A percentile compares a stretch with the other conserved stretches of the same genome.
Conservation (phyloP, 495 filamentous ascomycete species). For the Xylaria grammica region DNA sequence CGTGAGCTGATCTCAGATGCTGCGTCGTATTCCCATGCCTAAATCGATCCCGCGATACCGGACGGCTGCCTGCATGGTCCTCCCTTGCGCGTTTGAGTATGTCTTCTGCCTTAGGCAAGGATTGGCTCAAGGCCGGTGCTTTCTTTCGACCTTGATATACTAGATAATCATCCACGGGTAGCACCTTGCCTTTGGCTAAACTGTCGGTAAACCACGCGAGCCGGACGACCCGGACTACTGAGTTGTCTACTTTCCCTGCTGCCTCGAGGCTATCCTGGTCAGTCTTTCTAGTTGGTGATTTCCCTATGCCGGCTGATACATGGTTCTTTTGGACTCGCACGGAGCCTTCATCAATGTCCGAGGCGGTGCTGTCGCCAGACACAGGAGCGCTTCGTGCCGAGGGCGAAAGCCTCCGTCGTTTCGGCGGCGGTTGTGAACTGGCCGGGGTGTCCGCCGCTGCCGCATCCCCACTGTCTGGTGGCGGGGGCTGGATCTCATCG, state of each 20-base stretch:
- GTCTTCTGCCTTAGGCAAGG: slow-evolving; percentile 23
- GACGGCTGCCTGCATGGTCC: slow-evolving; percentile 30
- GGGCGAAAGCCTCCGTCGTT: slow-evolving; percentile 41
- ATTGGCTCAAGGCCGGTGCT: slow-evolving; percentile 14
- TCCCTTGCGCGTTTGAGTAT: slow-evolving; percentile 41
- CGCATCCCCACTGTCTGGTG: slow-evolving; percentile 10
- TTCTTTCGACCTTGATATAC: slow-evolving; percentile 66
- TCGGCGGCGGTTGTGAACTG: slow-evolving; percentile 24
- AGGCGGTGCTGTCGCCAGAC: neutral
- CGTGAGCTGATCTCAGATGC: slow-evolving; percentile 23
- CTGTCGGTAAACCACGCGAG: slow-evolving; percentile 77
- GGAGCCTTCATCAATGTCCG: neutral
- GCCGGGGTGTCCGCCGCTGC: slow-evolving; percentile 6
- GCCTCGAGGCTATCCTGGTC: slow-evolving; percentile 22
- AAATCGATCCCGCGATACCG: slow-evolving; percentile 11
- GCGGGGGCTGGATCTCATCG: slow-evolving; percentile 58
- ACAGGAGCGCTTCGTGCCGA: neutral
- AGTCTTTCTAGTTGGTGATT: neutral
- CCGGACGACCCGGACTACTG: slow-evolving; percentile 70
- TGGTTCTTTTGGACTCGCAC: neutral
- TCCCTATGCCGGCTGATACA: neutral
- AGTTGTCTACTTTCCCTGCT: slow-evolving; percentile 16
- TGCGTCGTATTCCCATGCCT: slow-evolving; percentile 16
- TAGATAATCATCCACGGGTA: slow-evolving; percentile 66
- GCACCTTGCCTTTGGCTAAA: slow-evolving; percentile 52